A percentile compares a stretch with the other conserved stretches of the same genome.
Evolutionary conservation across 495 filamentous ascomycete species (phyloP).

Genomic region (Pseudevernia furfuracea): DNA sequence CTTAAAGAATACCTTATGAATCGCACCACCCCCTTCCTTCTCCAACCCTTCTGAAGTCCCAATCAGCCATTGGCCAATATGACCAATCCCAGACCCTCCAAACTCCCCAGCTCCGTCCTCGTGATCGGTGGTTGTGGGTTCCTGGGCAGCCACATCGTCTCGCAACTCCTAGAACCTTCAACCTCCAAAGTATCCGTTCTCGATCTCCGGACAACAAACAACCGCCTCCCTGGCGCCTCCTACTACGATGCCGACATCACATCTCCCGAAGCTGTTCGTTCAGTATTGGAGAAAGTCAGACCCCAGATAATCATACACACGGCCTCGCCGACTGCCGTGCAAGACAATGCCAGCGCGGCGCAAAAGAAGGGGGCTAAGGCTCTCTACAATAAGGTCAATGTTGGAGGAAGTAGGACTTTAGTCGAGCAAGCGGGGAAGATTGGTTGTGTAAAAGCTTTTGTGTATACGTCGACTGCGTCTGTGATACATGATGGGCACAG

Average conservation of each 20-base stretch:
- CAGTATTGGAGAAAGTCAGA: slow-evolving; percentile 58
- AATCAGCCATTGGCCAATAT: slow-evolving; percentile 2
- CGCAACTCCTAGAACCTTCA: slow-evolving; percentile 47
- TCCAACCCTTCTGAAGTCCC: not conserved
- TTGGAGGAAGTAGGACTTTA: slow-evolving; percentile 75
- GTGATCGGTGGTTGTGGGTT: slow-evolving; percentile 54
- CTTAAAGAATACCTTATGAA: too few species aligned
- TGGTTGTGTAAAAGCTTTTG: slow-evolving; percentile 75
- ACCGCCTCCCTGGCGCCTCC: slow-evolving; percentile 62
- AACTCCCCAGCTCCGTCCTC: slow-evolving; percentile 33
- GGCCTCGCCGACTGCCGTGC: slow-evolving; percentile 61
- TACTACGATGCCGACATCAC: slow-evolving; percentile 91
- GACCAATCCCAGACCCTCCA: not conserved
- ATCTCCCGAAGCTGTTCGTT: slow-evolving; percentile 52
- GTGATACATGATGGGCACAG: slow-evolving; percentile 73
- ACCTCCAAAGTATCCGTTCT: slow-evolving; percentile 66
- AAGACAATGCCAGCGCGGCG: slow-evolving; percentile 42
- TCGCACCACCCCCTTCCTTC: not conserved
- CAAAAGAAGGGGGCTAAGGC: slow-evolving; percentile 28
- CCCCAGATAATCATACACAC: slow-evolving; percentile 95
- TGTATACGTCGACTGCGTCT: slow-evolving; percentile 89
- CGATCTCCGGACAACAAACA: slow-evolving; percentile 70
- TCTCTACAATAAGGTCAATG: slow-evolving; percentile 78
- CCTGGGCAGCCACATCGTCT: slow-evolving; percentile 52
- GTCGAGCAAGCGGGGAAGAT: slow-evolving; percentile 66